Conservation (phyloP, 2,329 filamentous ascomycete species). For the Didymella arachidicola region DNA sequence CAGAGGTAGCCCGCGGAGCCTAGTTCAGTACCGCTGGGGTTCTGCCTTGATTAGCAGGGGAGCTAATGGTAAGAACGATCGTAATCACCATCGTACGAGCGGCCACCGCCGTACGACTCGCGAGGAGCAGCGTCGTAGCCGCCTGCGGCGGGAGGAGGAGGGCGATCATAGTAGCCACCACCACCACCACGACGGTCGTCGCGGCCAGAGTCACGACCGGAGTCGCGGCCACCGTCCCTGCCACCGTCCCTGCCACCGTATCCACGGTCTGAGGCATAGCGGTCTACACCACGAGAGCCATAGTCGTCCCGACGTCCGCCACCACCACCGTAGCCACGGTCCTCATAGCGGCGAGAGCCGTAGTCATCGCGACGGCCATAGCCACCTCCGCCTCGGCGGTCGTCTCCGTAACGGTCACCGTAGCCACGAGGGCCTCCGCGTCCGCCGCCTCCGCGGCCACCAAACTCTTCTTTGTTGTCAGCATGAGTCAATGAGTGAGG, state of each 20-base stretch:
- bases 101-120: conserved; percentile 49
- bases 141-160: conserved; percentile 48
- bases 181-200: conserved; percentile 53
- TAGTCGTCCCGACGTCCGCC: conserved; percentile 61
- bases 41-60: conserved; percentile 46
- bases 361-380: conserved; percentile 57
- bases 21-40: conserved; percentile 49
- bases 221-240: conserved; percentile 49
- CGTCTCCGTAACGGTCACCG: conserved; percentile 57
- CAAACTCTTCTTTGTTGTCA: conserved; percentile 52
- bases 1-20: conserved; percentile 34
- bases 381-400: conserved; percentile 59
- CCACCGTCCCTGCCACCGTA: conserved; percentile 53
- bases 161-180: conserved; percentile 63
- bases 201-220: conserved; percentile 54
- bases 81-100: conserved; percentile 55
- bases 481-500: conserved; percentile 8
- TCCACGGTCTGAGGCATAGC: conserved; percentile 70
- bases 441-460: conserved; percentile 55
- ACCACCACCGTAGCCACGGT: conserved; percentile 64
- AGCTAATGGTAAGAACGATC: conserved; percentile 54
- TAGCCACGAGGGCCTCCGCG: conserved; percentile 58
- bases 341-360: conserved; percentile 52
- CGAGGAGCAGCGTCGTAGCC: conserved; percentile 49
- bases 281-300: conserved; percentile 52